Evolutionary conservation across 2,329 filamentous ascomycete species (phyloP).

Genomic region (Aspergillus intermedius): DNA sequence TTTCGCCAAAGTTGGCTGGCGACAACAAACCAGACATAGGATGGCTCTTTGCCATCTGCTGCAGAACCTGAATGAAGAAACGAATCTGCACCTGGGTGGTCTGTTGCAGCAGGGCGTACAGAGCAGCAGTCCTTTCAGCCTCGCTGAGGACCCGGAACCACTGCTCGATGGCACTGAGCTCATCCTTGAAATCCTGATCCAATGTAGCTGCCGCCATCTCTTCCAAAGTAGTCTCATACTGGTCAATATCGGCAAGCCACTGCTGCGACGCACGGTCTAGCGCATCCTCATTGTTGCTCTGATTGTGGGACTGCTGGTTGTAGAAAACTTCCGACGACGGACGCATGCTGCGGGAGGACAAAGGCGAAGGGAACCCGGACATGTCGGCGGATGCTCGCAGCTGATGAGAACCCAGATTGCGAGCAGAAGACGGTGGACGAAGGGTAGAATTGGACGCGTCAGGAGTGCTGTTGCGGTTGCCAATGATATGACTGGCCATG

Average conservation of each 20-base stretch:
- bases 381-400: conserved; percentile 95
- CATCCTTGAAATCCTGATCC: conserved; percentile 99
- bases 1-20: conserved; percentile 86
- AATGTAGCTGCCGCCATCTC: conserved; percentile 99
- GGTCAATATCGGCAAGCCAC: conserved; percentile 98
- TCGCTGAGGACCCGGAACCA: conserved; percentile 98
- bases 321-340: conserved; percentile 92
- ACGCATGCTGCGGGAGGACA: conserved; percentile 71
- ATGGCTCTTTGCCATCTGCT: conserved; percentile 98
- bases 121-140: conserved; percentile 86
- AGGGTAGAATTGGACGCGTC: conserved; percentile 77
- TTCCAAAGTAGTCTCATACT: conserved; percentile 96
- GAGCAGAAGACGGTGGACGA: conserved; percentile 77
- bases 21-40: conserved; percentile 94
- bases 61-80: conserved; percentile 97
- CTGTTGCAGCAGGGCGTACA: conserved; percentile 94
- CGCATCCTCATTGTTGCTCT: conserved; percentile 66
- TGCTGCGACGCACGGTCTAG: conserved; percentile 93
- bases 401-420: conserved; percentile 72
- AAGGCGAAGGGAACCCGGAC: conserved; percentile 69
- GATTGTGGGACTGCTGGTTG: conserved; percentile 64
- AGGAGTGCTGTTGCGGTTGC: conserved; percentile 94
- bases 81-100: conserved; percentile 98
- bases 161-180: conserved; percentile 96
- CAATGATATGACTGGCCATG: conserved; percentile 61